Conservation (phyloP, 768 basidiomycete genomes). For the Heimioporus sp. region DNA sequence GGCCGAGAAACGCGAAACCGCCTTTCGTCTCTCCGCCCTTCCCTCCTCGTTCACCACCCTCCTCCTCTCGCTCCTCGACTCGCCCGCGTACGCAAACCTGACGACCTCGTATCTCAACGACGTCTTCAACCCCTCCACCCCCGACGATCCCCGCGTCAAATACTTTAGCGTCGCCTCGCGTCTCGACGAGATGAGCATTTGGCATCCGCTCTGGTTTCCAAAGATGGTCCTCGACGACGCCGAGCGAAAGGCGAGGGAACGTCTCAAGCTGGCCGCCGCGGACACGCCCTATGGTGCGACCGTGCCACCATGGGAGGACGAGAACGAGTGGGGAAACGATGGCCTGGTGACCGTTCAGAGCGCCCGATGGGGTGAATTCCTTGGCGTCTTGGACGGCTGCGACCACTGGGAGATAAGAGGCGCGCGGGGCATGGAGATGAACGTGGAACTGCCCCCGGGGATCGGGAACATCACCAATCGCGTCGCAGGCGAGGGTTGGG, state of each 20-base stretch:
- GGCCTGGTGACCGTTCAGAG: conserved; percentile 90
- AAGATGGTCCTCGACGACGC: conserved; percentile 90
- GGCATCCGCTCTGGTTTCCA: conserved; percentile 97
- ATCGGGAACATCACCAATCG: conserved; percentile 37
- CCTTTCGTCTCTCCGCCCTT: conserved; percentile 53
- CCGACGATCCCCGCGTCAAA: conserved; percentile 76
- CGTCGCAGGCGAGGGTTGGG: conserved; percentile 44
- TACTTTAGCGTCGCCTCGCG: conserved; percentile 92
- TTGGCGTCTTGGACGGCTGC: conserved; percentile 84
- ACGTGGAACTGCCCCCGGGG: conserved; percentile 55
- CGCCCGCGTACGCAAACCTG: conserved; percentile 94
- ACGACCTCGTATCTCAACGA: conserved; percentile 79
- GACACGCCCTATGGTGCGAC: conserved; percentile 8
- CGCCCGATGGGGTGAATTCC: conserved; percentile 94
- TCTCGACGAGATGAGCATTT: conserved; percentile 60
- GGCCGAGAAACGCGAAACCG: conserved; percentile 29
- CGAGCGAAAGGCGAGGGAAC: conserved; percentile 58
- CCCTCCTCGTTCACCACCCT: conserved; percentile 86
- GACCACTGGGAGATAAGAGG: conserved; percentile 98
- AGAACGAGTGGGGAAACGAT: conserved; percentile 79
- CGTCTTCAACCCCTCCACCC: conserved; percentile 80
- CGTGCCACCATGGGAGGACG: conserved; percentile 46
- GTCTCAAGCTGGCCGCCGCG: conserved; percentile 31
- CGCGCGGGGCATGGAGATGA: conserved; percentile 71
- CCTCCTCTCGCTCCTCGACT: conserved; percentile 86